phyloP scores from a whole-genome alignment of 495 filamentous ascomycete species.

The Glonium stellatum region DNA sequence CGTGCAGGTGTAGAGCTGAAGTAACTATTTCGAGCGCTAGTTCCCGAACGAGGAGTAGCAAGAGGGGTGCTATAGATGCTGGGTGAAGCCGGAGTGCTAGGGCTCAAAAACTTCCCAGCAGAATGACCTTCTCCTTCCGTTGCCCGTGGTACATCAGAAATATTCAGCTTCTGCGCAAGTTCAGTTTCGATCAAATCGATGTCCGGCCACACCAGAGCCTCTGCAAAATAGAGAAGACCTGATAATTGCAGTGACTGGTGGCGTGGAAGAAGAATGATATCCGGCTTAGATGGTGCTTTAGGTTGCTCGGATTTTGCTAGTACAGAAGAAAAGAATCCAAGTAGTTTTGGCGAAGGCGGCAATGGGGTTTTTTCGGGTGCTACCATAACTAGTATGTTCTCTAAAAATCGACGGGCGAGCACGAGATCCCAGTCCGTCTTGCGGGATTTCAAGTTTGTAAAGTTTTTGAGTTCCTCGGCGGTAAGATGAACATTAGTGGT shows the following conservation, averaged over 20 bases:
- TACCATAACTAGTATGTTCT: constrained; percentile 50
- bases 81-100: constrained; percentile 17
- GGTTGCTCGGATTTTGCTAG: constrained; percentile 29
- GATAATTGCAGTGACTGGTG: constrained; percentile 43
- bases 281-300: constrained; percentile 21
- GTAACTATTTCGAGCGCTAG: constrained; percentile 23
- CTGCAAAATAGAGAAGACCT: constrained; percentile 46
- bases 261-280: constrained; percentile 38
- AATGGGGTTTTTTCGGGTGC: constrained; percentile 24
- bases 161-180: constrained; percentile 45
- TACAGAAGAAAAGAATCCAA: constrained; percentile 43
- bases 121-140: constrained; percentile 6
- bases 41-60: constrained; percentile 23
- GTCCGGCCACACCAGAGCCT: constrained; percentile 47
- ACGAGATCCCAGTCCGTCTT: constrained; percentile 77
- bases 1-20: constrained; percentile 23
- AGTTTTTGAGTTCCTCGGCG: constrained; percentile 53
- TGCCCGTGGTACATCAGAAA: constrained; percentile 33
- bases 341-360: constrained; percentile 34
- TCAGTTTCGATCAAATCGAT: constrained; percentile 38
- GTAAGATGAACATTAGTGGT: constrained; percentile 44
- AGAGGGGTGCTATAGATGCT: constrained; percentile 36
- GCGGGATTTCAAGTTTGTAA: constrained; percentile 56
- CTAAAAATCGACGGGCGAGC: constrained; percentile 66
- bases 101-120: constrained; percentile 14